phyloP scores from a whole-genome alignment of 106 monocot genomes.

The Amphibolis antarctica region DNA sequence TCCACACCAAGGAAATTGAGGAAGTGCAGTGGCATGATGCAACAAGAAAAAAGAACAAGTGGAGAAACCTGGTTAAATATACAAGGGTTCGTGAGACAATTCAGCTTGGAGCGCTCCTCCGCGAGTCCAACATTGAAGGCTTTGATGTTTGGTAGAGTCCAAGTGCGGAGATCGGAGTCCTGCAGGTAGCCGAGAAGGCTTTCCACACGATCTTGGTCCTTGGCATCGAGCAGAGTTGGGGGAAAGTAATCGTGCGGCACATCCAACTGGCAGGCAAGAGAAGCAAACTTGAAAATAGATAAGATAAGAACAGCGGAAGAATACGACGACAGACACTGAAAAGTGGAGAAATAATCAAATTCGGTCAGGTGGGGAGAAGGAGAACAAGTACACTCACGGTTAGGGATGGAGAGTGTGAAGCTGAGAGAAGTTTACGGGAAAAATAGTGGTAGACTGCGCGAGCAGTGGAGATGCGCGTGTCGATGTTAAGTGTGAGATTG shows the following conservation, averaged over 20 bases:
- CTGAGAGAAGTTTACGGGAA: slow-evolving; percentile 14
- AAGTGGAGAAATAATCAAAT: too few relatives aligned
- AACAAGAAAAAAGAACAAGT: neutral
- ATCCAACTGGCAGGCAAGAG: too few relatives aligned
- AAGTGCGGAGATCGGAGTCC: slow-evolving; percentile 42
- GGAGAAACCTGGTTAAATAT: slow-evolving; percentile 52
- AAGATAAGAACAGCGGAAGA: too few relatives aligned
- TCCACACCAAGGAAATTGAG: neutral
- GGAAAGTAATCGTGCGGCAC: slow-evolving; percentile 1
- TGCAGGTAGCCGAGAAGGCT: slow-evolving; percentile 44
- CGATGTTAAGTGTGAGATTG: slow-evolving; percentile 54
- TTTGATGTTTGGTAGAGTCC: slow-evolving; percentile 29
- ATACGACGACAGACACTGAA: too few relatives aligned
- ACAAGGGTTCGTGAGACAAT: slow-evolving; percentile 64
- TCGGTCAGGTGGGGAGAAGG: neutral
- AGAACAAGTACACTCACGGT: too few relatives aligned
- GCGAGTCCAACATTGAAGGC: slow-evolving; percentile 59
- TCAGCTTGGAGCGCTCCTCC: slow-evolving; percentile 45
- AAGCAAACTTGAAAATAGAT: too few relatives aligned
- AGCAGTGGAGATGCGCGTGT: slow-evolving; percentile 42
- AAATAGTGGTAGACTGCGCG: slow-evolving; percentile 51
- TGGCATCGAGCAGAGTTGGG: slow-evolving; percentile 20
- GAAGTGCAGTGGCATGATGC: neutral
- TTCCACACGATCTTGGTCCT: slow-evolving; percentile 27
- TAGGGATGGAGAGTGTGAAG: neutral